Base-by-base conservation (phyloP, 2,329 filamentous ascomycete species). In the Botryosphaeria dothidea region DNA sequence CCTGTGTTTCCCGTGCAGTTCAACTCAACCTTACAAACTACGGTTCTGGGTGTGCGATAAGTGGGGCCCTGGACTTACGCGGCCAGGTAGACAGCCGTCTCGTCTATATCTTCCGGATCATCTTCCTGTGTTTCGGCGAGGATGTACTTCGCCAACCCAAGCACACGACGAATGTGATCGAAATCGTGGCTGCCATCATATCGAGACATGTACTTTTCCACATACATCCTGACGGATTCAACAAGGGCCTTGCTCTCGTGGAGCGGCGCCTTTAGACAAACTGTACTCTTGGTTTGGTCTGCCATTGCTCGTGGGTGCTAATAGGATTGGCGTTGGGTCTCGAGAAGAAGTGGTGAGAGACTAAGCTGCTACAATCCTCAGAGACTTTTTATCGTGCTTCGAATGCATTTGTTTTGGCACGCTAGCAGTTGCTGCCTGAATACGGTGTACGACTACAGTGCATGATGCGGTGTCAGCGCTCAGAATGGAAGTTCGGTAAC, bases 121-220 rank as follows among this genome's bases (percentile, higher is more conserved):
- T 78, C 70, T 71, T 75, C 58, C 65, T 70, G 63, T 73, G 72
- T 77, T 62, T 88, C 85, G 45, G 77, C 75, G 65, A 91, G 83
- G 67, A 93, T 90, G 69, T 85, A 80, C 51, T 86, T 86, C 6
- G 92, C 86, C 38, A 95, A 85, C n/a, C 85, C 84, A 23, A 93
- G 80, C 23, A 97, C 93, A 62, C 93, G 90, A 68, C 88, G 82
- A 72, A 97, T 91, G 77, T 97, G 93, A 65, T 86, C 82, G 81
- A 92, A 96, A 80, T 96, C 92, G 81, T 97, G 93, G 1, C 92
- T 96, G 60, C 88, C 88, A 21, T 63, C 64, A 7, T 68, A 67
- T 5, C 72, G 70, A n/a, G 72, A 74, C 76, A 78, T 78, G 67
- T 78, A 78, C 7, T 68, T 65, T 63, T 75, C 57, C 3, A 77